Evolutionary conservation across 768 basidiomycete genomes (phyloP), one percentile per base, ranked within the genome.

Genomic region (Hypsizygus marmoreus): DNA sequence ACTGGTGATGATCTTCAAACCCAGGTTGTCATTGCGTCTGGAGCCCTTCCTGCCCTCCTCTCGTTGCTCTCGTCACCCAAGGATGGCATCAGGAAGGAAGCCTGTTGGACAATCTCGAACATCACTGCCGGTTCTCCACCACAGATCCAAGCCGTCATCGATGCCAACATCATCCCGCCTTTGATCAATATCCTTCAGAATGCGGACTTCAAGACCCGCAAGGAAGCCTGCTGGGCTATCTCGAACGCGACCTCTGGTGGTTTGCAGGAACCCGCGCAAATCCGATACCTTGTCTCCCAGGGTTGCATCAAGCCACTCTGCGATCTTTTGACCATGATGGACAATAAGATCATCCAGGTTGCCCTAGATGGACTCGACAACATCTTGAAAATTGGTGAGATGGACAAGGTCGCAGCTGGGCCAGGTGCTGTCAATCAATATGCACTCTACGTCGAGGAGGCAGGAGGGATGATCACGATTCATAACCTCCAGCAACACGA

Each of bases 41-140:
- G 95, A 41, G 93, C 97, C 19, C 88, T 99, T 17, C 88, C 94
- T 4, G 97, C 97, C 4, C 82, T 99, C 37, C 83, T 99, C 32
- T 86, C 91, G 17, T 77, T 99, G 16, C 77, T 99, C 43, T 93
- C 91, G 2, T 97, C 95, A 17, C 91, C 95, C 22, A 99, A 99
- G 73, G 97, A 99, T 54, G 97, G 95, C 36, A 99, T 99, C 61
- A 82, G 95, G 60, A 99, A 99, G 75, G 95, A 99, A 69, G 95
- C 97, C 19, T 99, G 97, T 73, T 99, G 97, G 97, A 99, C 97
- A 13, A 98, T 99, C 61, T 97, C 93, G 36, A 99, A 99, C 70
- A 80, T 99, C 64, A 99, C 97, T 36, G 97, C 97, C 28, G 97
- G 97, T 35, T 92, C 90, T 36, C 92, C 97, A 17, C 86, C 87